phyloP scores from a whole-genome alignment of 2,329 filamentous ascomycete species.

The Fusarium phyllophilum region DNA sequence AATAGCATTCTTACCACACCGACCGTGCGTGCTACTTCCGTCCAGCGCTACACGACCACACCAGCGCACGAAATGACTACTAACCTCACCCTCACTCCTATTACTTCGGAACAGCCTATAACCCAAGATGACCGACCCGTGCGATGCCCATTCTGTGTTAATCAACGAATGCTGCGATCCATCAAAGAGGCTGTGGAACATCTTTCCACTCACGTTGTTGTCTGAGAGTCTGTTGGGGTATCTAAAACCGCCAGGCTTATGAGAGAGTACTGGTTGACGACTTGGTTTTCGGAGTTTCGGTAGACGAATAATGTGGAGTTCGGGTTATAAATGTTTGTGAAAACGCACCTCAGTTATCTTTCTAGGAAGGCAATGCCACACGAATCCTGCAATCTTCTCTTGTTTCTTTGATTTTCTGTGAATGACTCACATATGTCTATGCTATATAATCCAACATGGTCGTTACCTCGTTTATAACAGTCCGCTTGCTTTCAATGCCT shows the following conservation, averaged over 20 bases:
- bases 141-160: constrained; percentile 70
- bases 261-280: neutral
- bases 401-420: neutral
- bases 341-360: constrained; percentile 4
- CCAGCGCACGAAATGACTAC: constrained; percentile 50
- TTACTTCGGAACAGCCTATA: constrained; percentile 60
- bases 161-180: constrained; percentile 68
- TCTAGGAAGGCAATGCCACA: constrained; percentile 1
- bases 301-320: constrained; percentile 24
- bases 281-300: constrained; percentile 23
- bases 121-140: constrained; percentile 60
- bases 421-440: constrained; percentile 11
- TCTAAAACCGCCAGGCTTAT: neutral
- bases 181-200: constrained; percentile 72
- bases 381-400: neutral
- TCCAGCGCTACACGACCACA: constrained; percentile 48
- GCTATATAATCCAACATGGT: constrained; percentile 6
- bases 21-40: constrained; percentile 43
- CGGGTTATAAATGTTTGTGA: neutral
- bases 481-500: constrained; percentile 57
- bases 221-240: constrained; percentile 41
- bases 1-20: constrained; percentile 50
- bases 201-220: constrained; percentile 69
- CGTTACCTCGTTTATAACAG: constrained; percentile 25
- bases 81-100: constrained; percentile 65